phyloP scores from a whole-genome alignment of 2,329 filamentous ascomycete genomes.

The Nakataea oryzae region DNA sequence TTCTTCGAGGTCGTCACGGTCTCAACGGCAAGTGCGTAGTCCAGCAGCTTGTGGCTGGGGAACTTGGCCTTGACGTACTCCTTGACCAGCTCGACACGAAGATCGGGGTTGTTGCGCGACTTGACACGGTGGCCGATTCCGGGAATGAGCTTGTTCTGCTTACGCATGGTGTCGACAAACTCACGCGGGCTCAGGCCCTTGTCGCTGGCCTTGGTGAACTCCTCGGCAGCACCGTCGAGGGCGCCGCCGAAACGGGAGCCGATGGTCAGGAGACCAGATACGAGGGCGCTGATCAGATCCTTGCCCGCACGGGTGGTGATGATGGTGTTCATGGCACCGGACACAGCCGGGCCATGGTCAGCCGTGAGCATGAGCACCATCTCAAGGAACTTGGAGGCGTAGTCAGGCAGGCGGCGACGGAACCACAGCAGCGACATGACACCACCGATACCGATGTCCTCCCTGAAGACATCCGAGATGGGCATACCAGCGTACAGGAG shows the following conservation, averaged over 20 bases:
- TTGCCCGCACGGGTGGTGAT: conserved; percentile 99
- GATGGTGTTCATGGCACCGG: conserved; percentile 99
- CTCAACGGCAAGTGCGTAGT: conserved; percentile 97
- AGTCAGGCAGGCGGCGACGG: conserved; percentile 90
- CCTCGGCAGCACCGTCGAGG: conserved; percentile 91
- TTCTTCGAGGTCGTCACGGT: conserved; percentile 99
- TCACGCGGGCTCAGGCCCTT: conserved; percentile 97
- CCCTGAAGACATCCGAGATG: conserved; percentile 98
- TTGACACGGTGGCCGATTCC: conserved; percentile 99
- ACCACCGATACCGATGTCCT: conserved; percentile 98
- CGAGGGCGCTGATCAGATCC: conserved; percentile 91
- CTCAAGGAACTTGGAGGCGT: conserved; percentile 98
- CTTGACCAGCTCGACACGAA: conserved; percentile 98
- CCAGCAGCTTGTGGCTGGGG: conserved; percentile 94
- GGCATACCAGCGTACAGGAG: conserved; percentile 98
- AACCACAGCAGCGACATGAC: conserved; percentile 99
- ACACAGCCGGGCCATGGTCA: conserved; percentile 97
- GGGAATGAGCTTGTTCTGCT: conserved; percentile 99
- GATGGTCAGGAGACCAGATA: conserved; percentile 95
- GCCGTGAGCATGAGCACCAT: conserved; percentile 99
- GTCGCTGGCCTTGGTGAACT: conserved; percentile 97
- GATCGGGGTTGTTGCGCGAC: conserved; percentile 98
- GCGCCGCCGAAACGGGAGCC: conserved; percentile 98
- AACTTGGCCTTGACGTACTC: conserved; percentile 97
- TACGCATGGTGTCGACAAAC: conserved; percentile 97